phyloP scores from a whole-genome alignment of 2,329 filamentous ascomycete genomes.

The Alternaria burnsii region DNA sequence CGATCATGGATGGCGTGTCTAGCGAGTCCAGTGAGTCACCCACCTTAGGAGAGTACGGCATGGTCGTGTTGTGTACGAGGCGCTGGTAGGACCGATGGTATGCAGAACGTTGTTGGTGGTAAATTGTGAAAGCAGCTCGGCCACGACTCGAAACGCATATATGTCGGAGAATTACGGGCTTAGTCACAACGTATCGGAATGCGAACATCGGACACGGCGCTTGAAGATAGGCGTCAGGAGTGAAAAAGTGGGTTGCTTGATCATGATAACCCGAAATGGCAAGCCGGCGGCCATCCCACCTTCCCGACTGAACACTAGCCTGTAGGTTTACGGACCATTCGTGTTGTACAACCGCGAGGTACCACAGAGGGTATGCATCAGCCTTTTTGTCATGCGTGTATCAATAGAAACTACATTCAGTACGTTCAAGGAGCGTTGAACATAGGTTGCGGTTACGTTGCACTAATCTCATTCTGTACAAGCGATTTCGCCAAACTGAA shows the following conservation, averaged over 20 bases:
- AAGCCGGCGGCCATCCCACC: constrained; percentile 21
- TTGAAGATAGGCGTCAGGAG: constrained; percentile 10
- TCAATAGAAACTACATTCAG: neutral
- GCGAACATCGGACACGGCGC: constrained; percentile 11
- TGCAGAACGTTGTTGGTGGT: neutral
- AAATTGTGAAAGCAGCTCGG: neutral
- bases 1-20: constrained; percentile 66
- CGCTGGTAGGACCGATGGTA: neutral
- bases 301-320: constrained; percentile 7
- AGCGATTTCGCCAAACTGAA: neutral
- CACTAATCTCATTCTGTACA: neutral
- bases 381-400: neutral
- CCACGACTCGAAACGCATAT: neutral
- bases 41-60: constrained; percentile 52
- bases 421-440: neutral
- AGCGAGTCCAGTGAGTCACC: constrained; percentile 56
- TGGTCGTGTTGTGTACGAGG: constrained; percentile 14
- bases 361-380: neutral
- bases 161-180: constrained; percentile 2
- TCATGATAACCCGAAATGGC: constrained; percentile 15
- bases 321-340: neutral
- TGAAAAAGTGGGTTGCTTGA: constrained; percentile 6
- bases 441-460: neutral
- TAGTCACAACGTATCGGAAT: neutral
- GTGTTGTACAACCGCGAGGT: neutral